Evolutionary conservation across 2,329 filamentous ascomycete species (phyloP).

Genomic region (Davidsoniella virescens): DNA sequence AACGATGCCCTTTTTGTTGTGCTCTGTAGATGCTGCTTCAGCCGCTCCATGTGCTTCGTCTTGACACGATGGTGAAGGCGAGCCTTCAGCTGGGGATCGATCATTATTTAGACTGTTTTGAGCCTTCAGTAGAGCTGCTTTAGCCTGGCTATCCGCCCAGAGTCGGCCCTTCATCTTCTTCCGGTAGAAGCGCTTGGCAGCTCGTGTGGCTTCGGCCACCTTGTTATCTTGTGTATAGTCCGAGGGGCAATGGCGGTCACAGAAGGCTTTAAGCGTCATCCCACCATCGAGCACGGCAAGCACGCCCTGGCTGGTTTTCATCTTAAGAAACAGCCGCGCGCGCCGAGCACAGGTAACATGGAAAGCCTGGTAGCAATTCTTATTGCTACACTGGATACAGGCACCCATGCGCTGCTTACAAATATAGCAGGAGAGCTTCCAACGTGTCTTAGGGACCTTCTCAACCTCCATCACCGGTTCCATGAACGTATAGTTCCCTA

Average conservation of each 20-base stretch:
- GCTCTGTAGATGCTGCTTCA: not conserved
- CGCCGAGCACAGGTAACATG: slow-evolving; percentile 90
- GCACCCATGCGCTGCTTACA: slow-evolving; percentile 96
- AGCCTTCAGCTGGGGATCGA: not conserved
- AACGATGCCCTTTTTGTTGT: slow-evolving; percentile 10
- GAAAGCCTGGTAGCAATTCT: slow-evolving; percentile 91
- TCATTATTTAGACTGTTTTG: slow-evolving; percentile 32
- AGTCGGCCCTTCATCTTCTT: slow-evolving; percentile 74
- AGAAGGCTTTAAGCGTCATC: slow-evolving; percentile 82
- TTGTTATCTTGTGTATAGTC: slow-evolving; percentile 81
- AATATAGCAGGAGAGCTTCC: slow-evolving; percentile 90
- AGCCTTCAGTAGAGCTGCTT: slow-evolving; percentile 66
- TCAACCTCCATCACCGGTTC: slow-evolving; percentile 96
- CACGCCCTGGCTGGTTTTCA: slow-evolving; percentile 81
- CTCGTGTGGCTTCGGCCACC: slow-evolving; percentile 61
- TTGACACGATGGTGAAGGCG: not conserved
- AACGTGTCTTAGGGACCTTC: slow-evolving; percentile 85
- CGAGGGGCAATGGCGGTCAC: slow-evolving; percentile 80
- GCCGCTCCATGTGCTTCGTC: too few relatives aligned
- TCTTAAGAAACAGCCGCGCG: slow-evolving; percentile 77
- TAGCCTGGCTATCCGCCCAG: slow-evolving; percentile 82
- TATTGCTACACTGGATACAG: slow-evolving; percentile 96
- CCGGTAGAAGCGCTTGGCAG: slow-evolving; percentile 80
- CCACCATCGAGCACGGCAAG: slow-evolving; percentile 62
- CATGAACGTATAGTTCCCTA: slow-evolving; percentile 95